Percentiles rank a stretch among this genome's conserved stretches.
phyloP scores from a whole-genome alignment of 106 monocot genomes.

The Dioscorea alata region DNA sequence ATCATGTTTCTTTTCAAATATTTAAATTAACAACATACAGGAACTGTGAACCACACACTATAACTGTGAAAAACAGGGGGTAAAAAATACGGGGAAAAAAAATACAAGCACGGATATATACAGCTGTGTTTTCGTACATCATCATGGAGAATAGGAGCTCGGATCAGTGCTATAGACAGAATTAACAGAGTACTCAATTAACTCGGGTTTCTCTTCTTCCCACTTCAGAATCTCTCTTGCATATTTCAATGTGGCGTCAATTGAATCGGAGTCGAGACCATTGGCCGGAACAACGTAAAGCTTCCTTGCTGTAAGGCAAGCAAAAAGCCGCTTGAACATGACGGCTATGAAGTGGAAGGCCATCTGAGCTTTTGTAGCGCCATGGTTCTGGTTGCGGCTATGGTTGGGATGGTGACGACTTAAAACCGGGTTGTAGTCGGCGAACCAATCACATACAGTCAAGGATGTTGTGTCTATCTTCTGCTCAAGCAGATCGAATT shows the following conservation, averaged over 20 bases:
- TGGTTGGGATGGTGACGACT: slow-evolving; percentile 25
- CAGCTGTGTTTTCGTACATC: slow-evolving; percentile 3
- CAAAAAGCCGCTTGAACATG: slow-evolving; percentile 73
- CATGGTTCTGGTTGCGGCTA: slow-evolving; percentile 11
- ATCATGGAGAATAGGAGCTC: slow-evolving; percentile 45
- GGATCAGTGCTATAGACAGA: slow-evolving; percentile 51
- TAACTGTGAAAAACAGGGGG: neutral
- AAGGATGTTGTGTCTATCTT: slow-evolving; percentile 57
- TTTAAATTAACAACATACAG: slow-evolving; percentile 17
- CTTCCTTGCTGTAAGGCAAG: slow-evolving; percentile 47
- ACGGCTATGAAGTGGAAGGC: slow-evolving; percentile 71
- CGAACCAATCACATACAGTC: slow-evolving; percentile 75
- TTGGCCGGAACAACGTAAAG: slow-evolving; percentile 53
- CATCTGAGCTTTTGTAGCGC: slow-evolving; percentile 40
- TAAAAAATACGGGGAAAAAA: slow-evolving; percentile 1
- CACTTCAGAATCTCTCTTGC: slow-evolving; percentile 78
- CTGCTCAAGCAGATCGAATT: slow-evolving; percentile 74
- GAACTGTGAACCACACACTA: neutral
- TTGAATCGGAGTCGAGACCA: slow-evolving; percentile 51
- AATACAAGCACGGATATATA: slow-evolving; percentile 15
- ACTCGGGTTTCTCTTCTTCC: slow-evolving; percentile 57
- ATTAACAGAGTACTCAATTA: slow-evolving; percentile 14
- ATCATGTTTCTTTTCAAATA: neutral
- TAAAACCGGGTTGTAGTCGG: slow-evolving; percentile 62
- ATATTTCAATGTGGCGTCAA: slow-evolving; percentile 52